Conservation (phyloP, 306 rosid genomes). For the Albizia julibrissin region DNA sequence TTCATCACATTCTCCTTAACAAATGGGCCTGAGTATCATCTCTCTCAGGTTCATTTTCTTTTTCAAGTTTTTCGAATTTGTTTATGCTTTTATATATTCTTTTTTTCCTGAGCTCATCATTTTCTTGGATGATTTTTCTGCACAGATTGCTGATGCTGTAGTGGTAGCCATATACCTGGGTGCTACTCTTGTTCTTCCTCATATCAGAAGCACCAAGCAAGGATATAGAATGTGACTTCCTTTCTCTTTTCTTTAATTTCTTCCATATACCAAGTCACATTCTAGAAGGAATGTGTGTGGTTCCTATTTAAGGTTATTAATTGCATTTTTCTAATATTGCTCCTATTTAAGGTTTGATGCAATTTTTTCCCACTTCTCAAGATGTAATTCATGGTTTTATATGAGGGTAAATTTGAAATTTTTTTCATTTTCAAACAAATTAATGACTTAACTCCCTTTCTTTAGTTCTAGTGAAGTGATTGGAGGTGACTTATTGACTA, state of each 20-base stretch:
- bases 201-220: conserved; percentile 36
- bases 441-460: too few relatives aligned
- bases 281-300: too few relatives aligned
- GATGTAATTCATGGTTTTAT: too few relatives aligned
- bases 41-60: conserved; percentile 35
- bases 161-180: conserved; percentile 44
- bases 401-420: too few relatives aligned
- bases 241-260: too few relatives aligned
- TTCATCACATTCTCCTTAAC: conserved; percentile 46
- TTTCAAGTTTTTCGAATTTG: background rate
- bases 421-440: too few relatives aligned
- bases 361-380: too few relatives aligned
- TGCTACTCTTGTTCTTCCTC: conserved; percentile 52
- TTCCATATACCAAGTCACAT: background rate
- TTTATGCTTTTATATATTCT: background rate
- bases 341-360: too few relatives aligned
- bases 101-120: conserved; percentile 1
- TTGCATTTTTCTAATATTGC: too few relatives aligned
- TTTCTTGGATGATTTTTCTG: conserved; percentile 16
- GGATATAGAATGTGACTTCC: conserved; percentile 39
- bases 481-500: too few relatives aligned
- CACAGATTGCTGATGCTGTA: conserved; percentile 50
- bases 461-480: too few relatives aligned
- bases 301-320: too few relatives aligned
- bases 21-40: conserved; percentile 49